Base-by-base conservation (phyloP, 1,139 yeast species). In the Yamadazyma buinensis region DNA sequence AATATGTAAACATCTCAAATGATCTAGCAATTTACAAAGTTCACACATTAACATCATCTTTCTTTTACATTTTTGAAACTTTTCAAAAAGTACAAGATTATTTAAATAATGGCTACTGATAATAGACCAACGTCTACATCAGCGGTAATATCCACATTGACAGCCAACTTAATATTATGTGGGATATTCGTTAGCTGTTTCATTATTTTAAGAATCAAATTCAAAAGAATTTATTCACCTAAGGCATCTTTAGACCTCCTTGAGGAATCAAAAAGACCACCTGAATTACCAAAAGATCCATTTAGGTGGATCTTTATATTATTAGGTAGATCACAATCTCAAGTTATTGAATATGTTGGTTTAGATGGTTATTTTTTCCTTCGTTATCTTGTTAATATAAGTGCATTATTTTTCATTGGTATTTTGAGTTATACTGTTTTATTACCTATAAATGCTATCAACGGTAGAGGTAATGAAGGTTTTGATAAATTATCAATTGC, bases 401-500 rank as follows among this genome's bases (percentile, higher is more conserved):
- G 70, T 2, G 36, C 58, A 5, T 49, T 71, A 35, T 55, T 77
- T 30, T 51, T 77, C 29, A 47, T 50, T 35, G 72, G 72, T 0
- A 39, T 66, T 28, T 43, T 61, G 23, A 56, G 74, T 18, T 80
- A 75, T 67, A 77, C 77, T 9, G 63, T 83, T 28, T 61, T 84
- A 35, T 66, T 84, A 32, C 81, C 94, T 1, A 56, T 83, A 17
- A 81, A 83, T 52, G 85, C 83, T 9, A 59, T 77, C 3, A 68
- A 75, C 42, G 87, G 88, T 24, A 68, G 66, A 13, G 50, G 46
- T 6, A 64, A 66, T 21, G 40, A 49, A 1, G 97, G 97, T 2
- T 73, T 92, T 44, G 92, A 92, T 57, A 71, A 74, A 46, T 72
- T 87, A 43, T 80, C 95, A 2, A 86, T 82, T 52, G 75, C 94